phyloP scores from a whole-genome alignment of 1,284 basidiomycete species.

The Microbotryum violaceum region DNA sequence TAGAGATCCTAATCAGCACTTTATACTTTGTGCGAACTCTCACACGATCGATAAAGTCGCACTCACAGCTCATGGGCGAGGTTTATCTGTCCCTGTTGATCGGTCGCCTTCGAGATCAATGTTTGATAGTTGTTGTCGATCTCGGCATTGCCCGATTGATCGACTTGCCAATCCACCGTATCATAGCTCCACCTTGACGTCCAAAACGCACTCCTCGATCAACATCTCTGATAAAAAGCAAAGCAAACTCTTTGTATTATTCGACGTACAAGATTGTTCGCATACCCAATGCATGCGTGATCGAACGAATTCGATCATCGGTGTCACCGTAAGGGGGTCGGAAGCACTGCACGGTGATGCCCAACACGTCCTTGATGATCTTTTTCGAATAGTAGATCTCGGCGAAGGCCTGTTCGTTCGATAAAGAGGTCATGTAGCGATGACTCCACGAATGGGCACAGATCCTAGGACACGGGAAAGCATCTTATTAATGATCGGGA shows the following conservation, averaged over 20 bases:
- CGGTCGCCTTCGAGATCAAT: slow-evolving; percentile 33
- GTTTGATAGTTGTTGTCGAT: slow-evolving; percentile 45
- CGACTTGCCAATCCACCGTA: slow-evolving; percentile 21
- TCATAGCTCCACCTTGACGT: slow-evolving; percentile 29
- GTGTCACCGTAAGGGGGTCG: slow-evolving; percentile 45
- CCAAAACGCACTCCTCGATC: no score
- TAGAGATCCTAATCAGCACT: slow-evolving; percentile 34
- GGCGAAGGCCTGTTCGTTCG: slow-evolving; percentile 48
- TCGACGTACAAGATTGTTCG: slow-evolving; percentile 47
- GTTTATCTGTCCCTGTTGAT: slow-evolving; percentile 40
- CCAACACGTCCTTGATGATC: slow-evolving; percentile 46
- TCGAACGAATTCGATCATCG: slow-evolving; percentile 49
- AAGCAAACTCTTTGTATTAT: neutral
- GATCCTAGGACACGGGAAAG: neutral
- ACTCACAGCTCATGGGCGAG: slow-evolving; percentile 46
- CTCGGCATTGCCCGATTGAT: slow-evolving; percentile 6
- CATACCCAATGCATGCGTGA: slow-evolving; percentile 46
- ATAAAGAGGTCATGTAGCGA: slow-evolving; percentile 43
- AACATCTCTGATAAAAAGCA: no score
- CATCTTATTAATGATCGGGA: no score
- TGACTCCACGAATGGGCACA: slow-evolving; percentile 4
- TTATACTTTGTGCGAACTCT: slow-evolving; percentile 39
- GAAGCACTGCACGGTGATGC: slow-evolving; percentile 41
- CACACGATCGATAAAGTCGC: slow-evolving; percentile 16
- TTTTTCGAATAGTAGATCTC: slow-evolving; percentile 50